phyloP scores from a whole-genome alignment of 2,329 filamentous ascomycete genomes.

The Fusarium buharicum region DNA sequence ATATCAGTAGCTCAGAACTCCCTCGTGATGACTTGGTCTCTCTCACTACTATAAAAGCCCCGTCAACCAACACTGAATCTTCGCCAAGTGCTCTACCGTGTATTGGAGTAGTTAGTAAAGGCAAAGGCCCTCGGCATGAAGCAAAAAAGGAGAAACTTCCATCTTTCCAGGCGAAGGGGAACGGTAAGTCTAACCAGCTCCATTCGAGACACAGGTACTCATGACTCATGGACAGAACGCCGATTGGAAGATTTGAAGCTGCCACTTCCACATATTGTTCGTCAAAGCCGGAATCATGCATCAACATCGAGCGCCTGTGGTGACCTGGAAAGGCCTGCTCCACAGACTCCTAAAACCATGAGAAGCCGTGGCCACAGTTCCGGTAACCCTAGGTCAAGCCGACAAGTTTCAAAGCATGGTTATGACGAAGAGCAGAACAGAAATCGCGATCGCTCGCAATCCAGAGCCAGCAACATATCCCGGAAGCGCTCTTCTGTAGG shows the following conservation, averaged over 20 bases:
- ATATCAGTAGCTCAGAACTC: neutral
- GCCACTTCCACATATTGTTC: constrained; percentile 18
- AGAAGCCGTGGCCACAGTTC: constrained; percentile 1
- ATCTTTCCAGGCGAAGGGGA: neutral
- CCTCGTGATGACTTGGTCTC: neutral
- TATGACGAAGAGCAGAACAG: constrained; percentile 4
- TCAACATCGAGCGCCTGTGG: constrained; percentile 46
- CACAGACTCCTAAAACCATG: constrained; percentile 32
- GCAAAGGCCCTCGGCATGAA: neutral
- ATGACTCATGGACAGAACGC: constrained; percentile 1
- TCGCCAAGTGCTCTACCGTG: neutral
- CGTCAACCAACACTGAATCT: neutral
- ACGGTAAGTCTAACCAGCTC: neutral
- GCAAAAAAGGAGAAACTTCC: neutral
- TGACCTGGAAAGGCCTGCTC: constrained; percentile 47
- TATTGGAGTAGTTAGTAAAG: neutral
- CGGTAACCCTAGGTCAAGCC: constrained; percentile 9
- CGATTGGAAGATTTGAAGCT: constrained; percentile 16
- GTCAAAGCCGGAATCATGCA: constrained; percentile 4
- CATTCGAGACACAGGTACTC: neutral
- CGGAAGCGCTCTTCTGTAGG: constrained; percentile 41
- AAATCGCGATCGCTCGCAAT: constrained; percentile 39
- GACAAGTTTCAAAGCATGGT: constrained; percentile 1
- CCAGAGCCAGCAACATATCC: constrained; percentile 50
- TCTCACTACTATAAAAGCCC: neutral